Evolutionary conservation across 169 alveolate species (phyloP), one percentile per base, ranked within the genome.

Genomic region (Cryptosporidium ubiquitum): DNA sequence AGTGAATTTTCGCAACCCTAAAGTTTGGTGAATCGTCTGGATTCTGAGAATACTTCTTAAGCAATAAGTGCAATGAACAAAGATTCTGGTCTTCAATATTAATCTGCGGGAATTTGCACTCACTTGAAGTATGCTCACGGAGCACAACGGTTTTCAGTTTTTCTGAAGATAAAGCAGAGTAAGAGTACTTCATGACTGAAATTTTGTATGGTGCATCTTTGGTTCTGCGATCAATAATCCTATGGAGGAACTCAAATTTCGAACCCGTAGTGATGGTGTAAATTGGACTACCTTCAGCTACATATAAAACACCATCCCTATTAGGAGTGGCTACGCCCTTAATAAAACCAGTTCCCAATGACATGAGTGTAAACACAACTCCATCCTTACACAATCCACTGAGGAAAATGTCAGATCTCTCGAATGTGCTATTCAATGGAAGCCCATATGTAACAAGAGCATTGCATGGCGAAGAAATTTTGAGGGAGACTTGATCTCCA

Each of bases 331-430:
- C 69, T 31, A 42, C 26, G 5, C 84, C 84, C 16, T 16, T 49
- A 47, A 70, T 42, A 5, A 1, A 0, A 29, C 85, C 85, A 14
- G 5, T 9, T 5, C 39, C 61, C 29, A 73, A 71, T 33, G 85
- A 26, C 55, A 73, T 12, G 4, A 44, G 40, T 35, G 85, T 58
- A 57, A 73, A 73, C 2, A 42, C 9, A 16, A 52, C 14, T 16
- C 69, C 69, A 73, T 73, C 49, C 3, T 5, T 0, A 57, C 85
- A 73, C 18, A 16, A 26, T 9, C 85, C 85, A 29, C 55, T 52
- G 31, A 73, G 51, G 9, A 73, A 23, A 5, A 73, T 55, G 55
- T 73, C 70, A n/a, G 85, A 73, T 52, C 69, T 52, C n/a, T 26
- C 55, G 29, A 73, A 73, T 3, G 57, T 23, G 31, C 55, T 10